These are phyloP conservation scores for Xylaria sp. DNA, from an alignment of 2,329 filamentous ascomycete species.

Conservation along the genomic window DNA sequence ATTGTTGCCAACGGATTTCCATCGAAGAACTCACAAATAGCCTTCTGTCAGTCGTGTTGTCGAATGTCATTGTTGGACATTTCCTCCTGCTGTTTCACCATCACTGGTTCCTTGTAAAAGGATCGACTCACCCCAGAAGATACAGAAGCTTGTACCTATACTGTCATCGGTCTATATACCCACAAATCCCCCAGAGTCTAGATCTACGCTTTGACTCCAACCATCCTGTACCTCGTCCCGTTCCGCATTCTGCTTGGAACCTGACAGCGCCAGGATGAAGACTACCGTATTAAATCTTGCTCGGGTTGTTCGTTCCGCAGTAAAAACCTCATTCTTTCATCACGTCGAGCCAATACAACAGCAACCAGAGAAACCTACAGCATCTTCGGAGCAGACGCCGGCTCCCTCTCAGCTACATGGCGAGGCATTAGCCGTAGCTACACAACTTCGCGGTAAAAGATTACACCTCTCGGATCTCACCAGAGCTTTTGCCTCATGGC, in stretches of 20 bases:
- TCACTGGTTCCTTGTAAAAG: not conserved
- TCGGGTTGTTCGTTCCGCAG: conserved; percentile 35
- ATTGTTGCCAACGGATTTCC: conserved; percentile 5
- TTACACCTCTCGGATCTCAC: conserved; percentile 45
- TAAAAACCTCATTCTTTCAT: conserved; percentile 35
- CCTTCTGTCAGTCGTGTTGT: not conserved
- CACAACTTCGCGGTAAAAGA: conserved; percentile 41
- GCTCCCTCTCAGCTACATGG: conserved; percentile 37
- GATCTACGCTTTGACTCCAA: conserved; percentile 30
- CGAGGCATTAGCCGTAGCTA: conserved; percentile 42
- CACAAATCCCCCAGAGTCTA: conserved; percentile 29
- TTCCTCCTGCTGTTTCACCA: not conserved
- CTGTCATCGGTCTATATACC: conserved; percentile 18
- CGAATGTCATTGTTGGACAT: not conserved
- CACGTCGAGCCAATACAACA: conserved; percentile 25
- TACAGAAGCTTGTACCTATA: not conserved
- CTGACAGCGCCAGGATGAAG: conserved; percentile 33
- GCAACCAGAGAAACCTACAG: conserved; percentile 3
- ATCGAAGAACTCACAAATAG: conserved; percentile 1
- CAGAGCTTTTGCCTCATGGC: conserved; percentile 45
- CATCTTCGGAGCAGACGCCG: conserved; percentile 20
- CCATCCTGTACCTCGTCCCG: conserved; percentile 10
- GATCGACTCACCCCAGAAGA: conserved; percentile 4
- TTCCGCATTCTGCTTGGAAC: conserved; percentile 5
- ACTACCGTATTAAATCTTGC: conserved; percentile 34